These are phyloP conservation scores for Boletus sp. DNA, from an alignment of 768 basidiomycete genomes.

Conservation along the genomic window DNA sequence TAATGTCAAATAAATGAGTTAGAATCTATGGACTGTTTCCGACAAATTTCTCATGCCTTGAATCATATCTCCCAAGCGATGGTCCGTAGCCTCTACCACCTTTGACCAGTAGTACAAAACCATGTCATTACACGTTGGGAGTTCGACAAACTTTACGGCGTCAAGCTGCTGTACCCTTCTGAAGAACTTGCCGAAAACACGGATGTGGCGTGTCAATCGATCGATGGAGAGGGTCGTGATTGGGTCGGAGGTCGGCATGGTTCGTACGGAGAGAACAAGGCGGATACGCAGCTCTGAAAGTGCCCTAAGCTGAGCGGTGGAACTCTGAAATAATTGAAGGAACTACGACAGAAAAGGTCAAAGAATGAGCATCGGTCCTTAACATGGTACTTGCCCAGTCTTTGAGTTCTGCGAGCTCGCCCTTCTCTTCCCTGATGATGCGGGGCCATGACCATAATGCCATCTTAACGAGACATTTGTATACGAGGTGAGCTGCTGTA, in stretches of 20 bases:
- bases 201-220: conserved; percentile 64
- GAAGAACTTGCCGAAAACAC: conserved; percentile 78
- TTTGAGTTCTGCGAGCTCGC: conserved; percentile 44
- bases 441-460: conserved; percentile 69
- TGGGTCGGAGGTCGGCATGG: conserved; percentile 34
- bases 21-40: not conserved
- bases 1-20: conserved; percentile 25
- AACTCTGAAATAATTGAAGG: conserved; percentile 57
- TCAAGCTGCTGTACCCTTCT: conserved; percentile 68
- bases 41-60: conserved; percentile 44
- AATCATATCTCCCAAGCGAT: conserved; percentile 48
- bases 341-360: conserved; percentile 42
- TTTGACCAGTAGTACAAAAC: conserved; percentile 82
- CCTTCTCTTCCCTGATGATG: conserved; percentile 41
- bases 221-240: conserved; percentile 48
- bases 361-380: not conserved
- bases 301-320: conserved; percentile 52
- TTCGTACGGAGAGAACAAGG: conserved; percentile 45
- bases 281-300: conserved; percentile 58
- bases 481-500: conserved; percentile 62
- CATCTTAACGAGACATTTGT: conserved; percentile 73
- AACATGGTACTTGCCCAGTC: conserved; percentile 48
- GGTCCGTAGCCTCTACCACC: conserved; percentile 65
- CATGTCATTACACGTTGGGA: conserved; percentile 63
- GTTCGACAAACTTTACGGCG: conserved; percentile 53